Base-by-base conservation (phyloP, 345 rosid genomes). In the Gossypium sturtianum region DNA sequence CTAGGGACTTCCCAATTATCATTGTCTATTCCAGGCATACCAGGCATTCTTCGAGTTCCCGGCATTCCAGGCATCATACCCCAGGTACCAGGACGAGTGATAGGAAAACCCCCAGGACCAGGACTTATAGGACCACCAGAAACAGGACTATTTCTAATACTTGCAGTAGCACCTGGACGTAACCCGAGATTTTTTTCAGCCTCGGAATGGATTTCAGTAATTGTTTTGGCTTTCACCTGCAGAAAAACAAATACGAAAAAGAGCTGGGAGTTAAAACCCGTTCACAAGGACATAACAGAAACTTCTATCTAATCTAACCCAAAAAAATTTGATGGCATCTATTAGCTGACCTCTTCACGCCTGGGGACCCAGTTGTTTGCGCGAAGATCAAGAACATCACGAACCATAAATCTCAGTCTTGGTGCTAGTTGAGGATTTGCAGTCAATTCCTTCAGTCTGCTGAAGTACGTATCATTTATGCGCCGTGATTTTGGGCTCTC, bases 31-130 rank as follows among this genome's bases (percentile, higher is more conserved):
- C 90, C 97, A 23, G 96, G 98, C 93, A 87, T 86, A 61, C 97
- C 98, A 27, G 94, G 97, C 99, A 95, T 95, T 84, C 89, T 93
- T 76, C 96, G 87, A 16, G 84, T 68, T 68, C 98, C 97, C 2
- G 96, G 99, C 96, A 91, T 91, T 75, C 99, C 98, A 64, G 99
- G 98, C 99, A 95, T 95, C 98, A 95, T 77, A 44, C 98, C 98
- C 15, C 98, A 97, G 0, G 87, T 52, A 66, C 98, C 98, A 76
- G 93, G 99, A 49, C 94, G 87, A 47, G 82, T 82, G 47, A 87
- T 84, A 38, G 91, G 93, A 75, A 86, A 86, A 78, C 84, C 87
- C 8, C 82, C 91, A 27, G 94, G 83, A 27, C 87, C 85, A 72
- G 87, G 77, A 75, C 73, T 77, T 78, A 86, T 89, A 23, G 89